Evolutionary conservation across 768 basidiomycete species (phyloP).

Genomic region (Psilocybe cyanescens): DNA sequence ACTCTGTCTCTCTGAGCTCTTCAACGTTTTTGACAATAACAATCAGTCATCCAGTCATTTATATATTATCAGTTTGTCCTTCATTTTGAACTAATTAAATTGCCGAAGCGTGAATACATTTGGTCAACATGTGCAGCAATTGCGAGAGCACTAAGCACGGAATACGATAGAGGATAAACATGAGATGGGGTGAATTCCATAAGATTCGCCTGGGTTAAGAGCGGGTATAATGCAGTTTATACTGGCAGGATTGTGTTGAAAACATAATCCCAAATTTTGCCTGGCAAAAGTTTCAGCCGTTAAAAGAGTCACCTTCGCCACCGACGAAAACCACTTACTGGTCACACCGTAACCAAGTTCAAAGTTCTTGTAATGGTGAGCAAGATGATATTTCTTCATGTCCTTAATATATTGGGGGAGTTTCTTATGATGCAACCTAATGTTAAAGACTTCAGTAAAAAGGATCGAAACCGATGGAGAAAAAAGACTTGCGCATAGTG

Average conservation of each 20-base stretch:
- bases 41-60: neutral
- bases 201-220: neutral
- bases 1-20: too few relatives aligned
- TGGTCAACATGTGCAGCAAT: neutral
- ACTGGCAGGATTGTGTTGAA: conserved; percentile 83
- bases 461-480: neutral
- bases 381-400: conserved; percentile 97
- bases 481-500: conserved; percentile 77
- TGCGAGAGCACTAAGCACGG: neutral
- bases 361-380: conserved; percentile 98
- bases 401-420: conserved; percentile 86
- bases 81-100: neutral
- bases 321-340: conserved; percentile 48
- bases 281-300: conserved; percentile 32
- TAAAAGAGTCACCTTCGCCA: neutral
- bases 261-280: conserved; percentile 93
- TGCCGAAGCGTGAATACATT: neutral
- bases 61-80: neutral
- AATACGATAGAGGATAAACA: conserved; percentile 5
- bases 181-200: neutral
- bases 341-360: conserved; percentile 98
- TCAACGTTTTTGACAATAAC: neutral
- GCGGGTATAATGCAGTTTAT: conserved; percentile 32
- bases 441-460: conserved; percentile 11
- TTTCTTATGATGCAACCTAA: conserved; percentile 81